These are phyloP conservation scores for Syzygium oleosum DNA, from an alignment of 345 rosid genomes.

Conservation along the genomic window DNA sequence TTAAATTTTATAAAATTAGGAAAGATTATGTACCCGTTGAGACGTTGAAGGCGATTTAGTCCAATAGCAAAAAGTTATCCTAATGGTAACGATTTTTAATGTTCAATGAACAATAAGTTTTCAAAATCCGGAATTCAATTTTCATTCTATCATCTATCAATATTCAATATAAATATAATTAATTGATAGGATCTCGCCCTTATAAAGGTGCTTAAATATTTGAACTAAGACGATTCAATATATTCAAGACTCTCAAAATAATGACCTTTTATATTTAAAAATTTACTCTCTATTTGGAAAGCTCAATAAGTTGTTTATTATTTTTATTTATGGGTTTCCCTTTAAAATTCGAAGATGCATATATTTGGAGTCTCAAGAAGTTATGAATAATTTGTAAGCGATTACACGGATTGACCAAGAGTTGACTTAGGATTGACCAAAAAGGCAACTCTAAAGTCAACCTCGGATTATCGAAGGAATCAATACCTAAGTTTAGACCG, in stretches of 20 bases:
- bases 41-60: not conserved
- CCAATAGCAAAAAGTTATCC: not conserved
- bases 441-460: too few species aligned
- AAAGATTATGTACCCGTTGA: not conserved
- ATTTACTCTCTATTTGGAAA: too few species aligned
- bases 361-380: not conserved
- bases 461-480: too few species aligned
- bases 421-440: too few species aligned
- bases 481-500: too few species aligned
- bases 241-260: not conserved
- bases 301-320: not conserved
- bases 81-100: not conserved
- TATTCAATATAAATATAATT: not conserved
- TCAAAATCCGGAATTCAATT: not conserved
- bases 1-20: not conserved
- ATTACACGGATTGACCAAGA: too few species aligned
- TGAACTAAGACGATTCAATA: not conserved
- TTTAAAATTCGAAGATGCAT: not conserved
- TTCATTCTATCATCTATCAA: not conserved
- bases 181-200: not conserved
- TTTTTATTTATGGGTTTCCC: not conserved
- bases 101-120: too few species aligned
- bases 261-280: not conserved
- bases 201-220: not conserved
- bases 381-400: not conserved